Evolutionary conservation across 225 moss, liverwort and hornwort species (phyloP).

Genomic region (Pseudisothecium myosuroides): DNA sequence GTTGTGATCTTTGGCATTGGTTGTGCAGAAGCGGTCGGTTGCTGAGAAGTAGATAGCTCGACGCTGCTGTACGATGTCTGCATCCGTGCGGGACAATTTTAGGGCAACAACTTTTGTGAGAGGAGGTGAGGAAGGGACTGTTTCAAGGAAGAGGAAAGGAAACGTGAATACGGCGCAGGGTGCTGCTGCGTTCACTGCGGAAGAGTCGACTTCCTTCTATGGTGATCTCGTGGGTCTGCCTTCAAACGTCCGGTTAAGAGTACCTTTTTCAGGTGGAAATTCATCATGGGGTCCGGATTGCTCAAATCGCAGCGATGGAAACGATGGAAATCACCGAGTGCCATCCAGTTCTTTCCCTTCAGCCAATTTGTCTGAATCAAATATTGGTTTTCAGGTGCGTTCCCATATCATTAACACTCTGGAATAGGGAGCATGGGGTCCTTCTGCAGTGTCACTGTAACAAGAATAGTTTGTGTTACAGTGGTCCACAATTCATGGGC

Average conservation of each 20-base stretch:
- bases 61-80: slow-evolving; percentile 1
- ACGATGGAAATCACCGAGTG: neutral
- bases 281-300: neutral
- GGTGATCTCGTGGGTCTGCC: slow-evolving; percentile 33
- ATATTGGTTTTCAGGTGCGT: slow-evolving; percentile 38
- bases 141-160: slow-evolving; percentile 20
- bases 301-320: neutral
- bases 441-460: neutral
- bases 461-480: neutral
- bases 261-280: neutral
- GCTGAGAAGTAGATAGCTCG: neutral
- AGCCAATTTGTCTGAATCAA: slow-evolving; percentile 19
- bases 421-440: neutral
- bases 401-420: neutral
- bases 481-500: neutral
- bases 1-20: neutral
- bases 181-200: slow-evolving; percentile 30
- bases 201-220: slow-evolving; percentile 38
- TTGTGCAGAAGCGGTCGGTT: neutral
- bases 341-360: neutral
- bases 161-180: slow-evolving; percentile 13
- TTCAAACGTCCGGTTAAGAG: slow-evolving; percentile 14
- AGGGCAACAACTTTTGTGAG: slow-evolving; percentile 20
- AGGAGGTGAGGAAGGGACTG: slow-evolving; percentile 8
- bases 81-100: neutral